Evolutionary conservation across 2,329 filamentous ascomycete genomes (phyloP), one percentile per base, ranked within the genome.

Genomic region (Xylariaceae sp.): DNA sequence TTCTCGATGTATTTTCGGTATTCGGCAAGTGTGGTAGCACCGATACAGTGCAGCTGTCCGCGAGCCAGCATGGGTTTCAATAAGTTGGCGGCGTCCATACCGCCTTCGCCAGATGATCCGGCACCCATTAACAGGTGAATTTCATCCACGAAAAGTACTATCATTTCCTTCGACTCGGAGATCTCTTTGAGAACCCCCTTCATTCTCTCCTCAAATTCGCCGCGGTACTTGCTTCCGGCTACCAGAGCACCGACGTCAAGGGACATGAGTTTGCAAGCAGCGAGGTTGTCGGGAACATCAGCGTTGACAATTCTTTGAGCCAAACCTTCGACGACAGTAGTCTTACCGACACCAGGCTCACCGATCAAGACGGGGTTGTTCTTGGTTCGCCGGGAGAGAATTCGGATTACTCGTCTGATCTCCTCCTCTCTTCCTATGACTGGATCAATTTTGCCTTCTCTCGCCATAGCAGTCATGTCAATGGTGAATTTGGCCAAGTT

Each of bases 1-100:
- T 99, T 99, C 73, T 99, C 94, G 60, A 99, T 96, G 75, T 99
- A 97, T 74, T 99, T 99, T 68, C 94, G 86, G 75, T 99, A 99
- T 72, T 99, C 94, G 57, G 86, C 85, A 53, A 99, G 82, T 1
- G 94, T 99, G 2, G 94, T 99, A 5, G 94, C 94, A 73, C 94
- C 94, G 60, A 99, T 97, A 69, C 94, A 99, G 80, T 99, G 94
- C 55, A 99, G 81, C 72, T 97, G 93, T 48, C 94, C 94, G 69
- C 94, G 87, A 56, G 94, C 94, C 63, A 99, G 84, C 93, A 97
- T 97, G 53, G 94, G 94, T 79, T 99, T 99, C 60, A 99, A 82
- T 66, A 99, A 78, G 72, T 99, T 99, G 67, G 94, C 94, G 43
- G 94, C 94, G 70, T 99, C 94, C 94, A 99, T 99, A 65, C 94